Evolutionary conservation across 2,329 filamentous ascomycete genomes (phyloP).

Genomic region (Magnaporthiopsis poae): DNA sequence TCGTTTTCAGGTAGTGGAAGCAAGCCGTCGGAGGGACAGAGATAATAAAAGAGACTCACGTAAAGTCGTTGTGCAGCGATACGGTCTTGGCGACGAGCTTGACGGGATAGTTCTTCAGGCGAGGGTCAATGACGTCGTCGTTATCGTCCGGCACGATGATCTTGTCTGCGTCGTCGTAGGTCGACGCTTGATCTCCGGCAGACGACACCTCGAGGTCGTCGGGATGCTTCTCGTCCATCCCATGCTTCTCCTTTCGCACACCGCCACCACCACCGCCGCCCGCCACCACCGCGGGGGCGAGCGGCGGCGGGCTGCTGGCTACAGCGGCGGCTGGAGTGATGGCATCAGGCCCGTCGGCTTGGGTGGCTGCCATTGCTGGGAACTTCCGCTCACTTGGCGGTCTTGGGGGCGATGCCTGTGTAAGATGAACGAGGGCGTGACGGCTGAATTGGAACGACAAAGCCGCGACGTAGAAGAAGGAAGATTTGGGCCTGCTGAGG

Average conservation of each 20-base stretch:
- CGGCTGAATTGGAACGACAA: not conserved
- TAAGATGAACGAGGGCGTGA: not conserved
- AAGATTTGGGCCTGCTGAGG: too few species aligned
- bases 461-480: not conserved
- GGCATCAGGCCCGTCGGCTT: not conserved
- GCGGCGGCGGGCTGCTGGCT: not conserved
- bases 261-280: not conserved
- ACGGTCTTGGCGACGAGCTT: constrained; percentile 25
- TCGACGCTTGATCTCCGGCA: constrained; percentile 3
- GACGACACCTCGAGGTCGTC: constrained; percentile 11
- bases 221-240: constrained; percentile 7
- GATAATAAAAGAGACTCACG: constrained; percentile 10
- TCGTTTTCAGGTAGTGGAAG: not conserved
- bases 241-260: not conserved
- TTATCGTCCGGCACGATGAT: constrained; percentile 18
- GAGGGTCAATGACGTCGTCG: constrained; percentile 22
- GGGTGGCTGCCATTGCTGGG: not conserved
- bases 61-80: constrained; percentile 22
- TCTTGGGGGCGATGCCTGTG: not conserved
- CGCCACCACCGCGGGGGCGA: not conserved
- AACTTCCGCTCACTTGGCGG: not conserved
- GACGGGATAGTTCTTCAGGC: constrained; percentile 22
- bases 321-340: not conserved
- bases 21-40: too few species aligned
- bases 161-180: constrained; percentile 14